phyloP scores from a whole-genome alignment of 768 basidiomycete genomes.

The Phallus indusiatus region DNA sequence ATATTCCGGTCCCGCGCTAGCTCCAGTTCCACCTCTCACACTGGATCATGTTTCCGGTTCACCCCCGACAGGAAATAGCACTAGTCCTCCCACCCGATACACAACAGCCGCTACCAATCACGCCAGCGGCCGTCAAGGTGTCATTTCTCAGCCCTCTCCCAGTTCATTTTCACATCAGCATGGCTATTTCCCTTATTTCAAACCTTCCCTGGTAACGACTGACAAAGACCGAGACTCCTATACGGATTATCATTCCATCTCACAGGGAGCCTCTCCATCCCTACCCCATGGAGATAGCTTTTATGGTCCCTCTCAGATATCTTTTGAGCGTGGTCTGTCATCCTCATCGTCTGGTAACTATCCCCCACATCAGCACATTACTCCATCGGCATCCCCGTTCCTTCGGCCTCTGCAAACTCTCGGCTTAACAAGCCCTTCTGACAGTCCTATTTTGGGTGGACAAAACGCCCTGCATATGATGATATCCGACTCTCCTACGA shows the following conservation, averaged over 20 bases:
- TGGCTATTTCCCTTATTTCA: constrained; percentile 4
- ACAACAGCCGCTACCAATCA: neutral
- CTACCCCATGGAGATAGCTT: neutral
- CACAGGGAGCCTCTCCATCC: neutral
- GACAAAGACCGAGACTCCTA: neutral
- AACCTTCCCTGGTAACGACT: neutral
- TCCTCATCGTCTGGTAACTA: neutral
- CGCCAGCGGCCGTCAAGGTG: neutral
- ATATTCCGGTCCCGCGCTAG: constrained; percentile 12
- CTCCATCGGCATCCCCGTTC: constrained; percentile 74
- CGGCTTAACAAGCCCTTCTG: constrained; percentile 3
- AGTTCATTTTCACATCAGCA: neutral
- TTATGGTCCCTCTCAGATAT: neutral
- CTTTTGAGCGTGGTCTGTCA: neutral
- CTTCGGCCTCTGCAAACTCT: constrained; percentile 68
- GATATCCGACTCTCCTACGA: no score
- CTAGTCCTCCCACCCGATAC: neutral
- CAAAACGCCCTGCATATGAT: neutral
- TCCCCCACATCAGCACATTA: constrained; percentile 22
- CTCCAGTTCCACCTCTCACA: neutral
- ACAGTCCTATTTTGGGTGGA: constrained; percentile 1
- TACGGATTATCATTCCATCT: neutral
- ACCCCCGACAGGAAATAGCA: neutral
- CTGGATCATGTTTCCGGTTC: neutral
- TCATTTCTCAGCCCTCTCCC: neutral